Base-by-base conservation (phyloP, 768 basidiomycete species). In the Lactarius deliciosus region DNA sequence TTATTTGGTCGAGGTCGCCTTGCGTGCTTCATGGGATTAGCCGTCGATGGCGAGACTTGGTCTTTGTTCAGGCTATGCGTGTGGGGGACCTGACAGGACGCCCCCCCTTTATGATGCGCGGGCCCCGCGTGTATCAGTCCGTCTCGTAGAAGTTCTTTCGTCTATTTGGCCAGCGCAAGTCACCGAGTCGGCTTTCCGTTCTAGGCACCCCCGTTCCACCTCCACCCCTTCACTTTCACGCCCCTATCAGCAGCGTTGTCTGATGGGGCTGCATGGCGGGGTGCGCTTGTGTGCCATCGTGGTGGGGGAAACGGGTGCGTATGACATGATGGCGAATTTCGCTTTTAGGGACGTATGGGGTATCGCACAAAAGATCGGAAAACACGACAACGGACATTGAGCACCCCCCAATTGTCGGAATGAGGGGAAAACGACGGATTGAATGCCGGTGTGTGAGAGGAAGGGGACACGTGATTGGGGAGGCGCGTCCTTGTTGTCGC, bases 161-260 rank as follows among this genome's bases (percentile, higher is more conserved):
- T 32, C 25, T 10, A 43, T 60, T 41, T 30, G 57, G 10, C 57
- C 50, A 34, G 59, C 55, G 43, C 40, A 62, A 34, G n/a, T 60
- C 55, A n/a, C 50, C 61, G 22, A 68, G 50, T 57, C 45, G 13
- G 36, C 50, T 20, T n/a, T 38, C 53, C 59, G 5, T 61, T 61
- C n/a, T 36, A 4, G 41, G 16, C 34, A 20, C n/a, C 28, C n/a
- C 38, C 15, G 36, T 38, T 66, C 38, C 56, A 53, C 38, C 45
- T 30, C 58, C 60, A 68, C 64, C 57, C 53, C 34, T 64, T 38
- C 57, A 32, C 28, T 34, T 28, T 60, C 54, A 56, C 60, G 40
- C 59, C 63, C 69, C 62, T 63, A 63, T 68, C 57, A 57, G 53
- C 56, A 50, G 65, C 50, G 57, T 25, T 56, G 30, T 28, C 63